Base-by-base conservation (phyloP, 495 filamentous ascomycete genomes). In the Tetracladium setigerum region DNA sequence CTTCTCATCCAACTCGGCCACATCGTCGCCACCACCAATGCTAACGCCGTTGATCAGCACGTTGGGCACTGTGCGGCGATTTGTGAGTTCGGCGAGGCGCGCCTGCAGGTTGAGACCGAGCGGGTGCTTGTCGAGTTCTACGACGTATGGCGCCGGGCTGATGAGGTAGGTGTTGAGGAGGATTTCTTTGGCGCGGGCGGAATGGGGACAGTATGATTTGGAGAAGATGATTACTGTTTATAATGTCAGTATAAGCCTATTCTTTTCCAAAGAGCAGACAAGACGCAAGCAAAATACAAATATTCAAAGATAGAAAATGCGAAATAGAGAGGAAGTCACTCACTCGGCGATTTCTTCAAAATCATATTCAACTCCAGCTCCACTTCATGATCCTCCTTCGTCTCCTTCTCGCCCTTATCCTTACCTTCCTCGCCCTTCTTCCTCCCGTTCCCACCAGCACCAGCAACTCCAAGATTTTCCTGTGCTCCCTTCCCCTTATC, bases 21-120 rank as follows among this genome's bases (percentile, higher is more conserved):
- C 76, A 30, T 95, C 88, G 57, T 96, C 91, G 37, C 88, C 81
- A 22, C 92, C 92, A 19, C 92, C 92, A 52, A 97, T 89, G 57
- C 85, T 92, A 62, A 82, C 80, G 4, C 87, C 92, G 57, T 83
- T 86, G 38, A 98, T 76, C 46, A 98, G 68, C 24, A 98, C 72
- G 57, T 98, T 98, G 2, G 92, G 92, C 2, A 98, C 92, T 1
- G 92, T 98, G 41, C 69, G 70, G 17, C 92, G 71, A 18, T 86
- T 86, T 2, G 92, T 98, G 54, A 69, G 82, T 49, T 81, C 75
- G 9, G 55, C 75, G 15, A 98, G 64, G 12, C 73, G 70, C 2
- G 61, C 71, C 61, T 98, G 92, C 19, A 98, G 63, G 27, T 76
- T 62, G 4, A 60, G 50, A 11, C 92, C 92, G 12, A 92, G 68